phyloP scores from a whole-genome alignment of 2,329 filamentous ascomycete genomes.

The Talaromyces sp. region DNA sequence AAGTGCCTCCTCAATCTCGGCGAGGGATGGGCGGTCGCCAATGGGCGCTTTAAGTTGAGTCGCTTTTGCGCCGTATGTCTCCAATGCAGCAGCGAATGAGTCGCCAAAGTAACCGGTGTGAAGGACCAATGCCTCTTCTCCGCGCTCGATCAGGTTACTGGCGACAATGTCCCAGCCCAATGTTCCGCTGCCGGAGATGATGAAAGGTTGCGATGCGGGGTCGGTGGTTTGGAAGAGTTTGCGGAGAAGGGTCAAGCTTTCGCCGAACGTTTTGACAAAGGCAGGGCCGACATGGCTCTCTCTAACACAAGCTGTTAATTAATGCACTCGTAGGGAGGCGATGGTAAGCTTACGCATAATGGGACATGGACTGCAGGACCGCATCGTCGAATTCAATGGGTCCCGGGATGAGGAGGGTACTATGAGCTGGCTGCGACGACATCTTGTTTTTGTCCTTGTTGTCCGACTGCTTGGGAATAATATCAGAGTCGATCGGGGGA shows the following conservation, averaged over 20 bases:
- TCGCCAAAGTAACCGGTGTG: slow-evolving; percentile 98
- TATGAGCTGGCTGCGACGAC: slow-evolving; percentile 60
- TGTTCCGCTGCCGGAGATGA: slow-evolving; percentile 91
- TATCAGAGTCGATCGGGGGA: slow-evolving; percentile 24
- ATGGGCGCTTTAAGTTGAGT: slow-evolving; percentile 88
- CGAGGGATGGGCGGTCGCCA: slow-evolving; percentile 79
- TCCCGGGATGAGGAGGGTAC: slow-evolving; percentile 88
- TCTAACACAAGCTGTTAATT: slow-evolving; percentile 47
- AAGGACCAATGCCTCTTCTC: slow-evolving; percentile 86
- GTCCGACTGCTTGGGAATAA: slow-evolving; percentile 24
- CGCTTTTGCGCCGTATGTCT: slow-evolving; percentile 84
- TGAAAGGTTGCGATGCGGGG: slow-evolving; percentile 79
- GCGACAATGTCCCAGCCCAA: slow-evolving; percentile 95
- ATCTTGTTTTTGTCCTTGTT: slow-evolving; percentile 40
- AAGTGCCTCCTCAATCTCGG: slow-evolving; percentile 84
- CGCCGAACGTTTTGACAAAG: slow-evolving; percentile 88
- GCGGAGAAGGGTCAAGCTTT: slow-evolving; percentile 81
- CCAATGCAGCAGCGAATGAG: slow-evolving; percentile 87
- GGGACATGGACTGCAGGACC: slow-evolving; percentile 90
- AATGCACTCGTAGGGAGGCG: background rate
- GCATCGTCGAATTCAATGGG: slow-evolving; percentile 99
- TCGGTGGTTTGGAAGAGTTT: slow-evolving; percentile 91
- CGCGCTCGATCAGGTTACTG: slow-evolving; percentile 86
- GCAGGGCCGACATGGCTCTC: slow-evolving; percentile 89
- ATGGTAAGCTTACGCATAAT: slow-evolving; percentile 59